Conservation (phyloP, 164 flowering plant species). For the Litsea cubeba region DNA sequence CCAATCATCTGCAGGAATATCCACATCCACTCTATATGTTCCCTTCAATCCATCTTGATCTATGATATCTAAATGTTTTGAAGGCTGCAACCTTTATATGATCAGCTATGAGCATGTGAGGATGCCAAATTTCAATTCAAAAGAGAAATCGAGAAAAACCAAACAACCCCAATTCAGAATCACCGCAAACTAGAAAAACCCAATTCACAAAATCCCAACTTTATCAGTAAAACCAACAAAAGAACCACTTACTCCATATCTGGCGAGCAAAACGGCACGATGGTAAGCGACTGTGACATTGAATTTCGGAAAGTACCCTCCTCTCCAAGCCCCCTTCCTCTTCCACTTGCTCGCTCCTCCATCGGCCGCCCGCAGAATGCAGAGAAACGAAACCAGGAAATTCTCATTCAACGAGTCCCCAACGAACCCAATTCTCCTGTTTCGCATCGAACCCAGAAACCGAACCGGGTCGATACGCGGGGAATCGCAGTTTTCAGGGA, state of each 20-base stretch:
- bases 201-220: slow-evolving; percentile 31
- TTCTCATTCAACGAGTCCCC: slow-evolving; percentile 85
- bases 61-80: slow-evolving; percentile 25
- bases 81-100: slow-evolving; percentile 83
- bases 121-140: slow-evolving; percentile 7
- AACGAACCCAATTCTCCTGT: slow-evolving; percentile 72
- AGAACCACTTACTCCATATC: slow-evolving; percentile 59
- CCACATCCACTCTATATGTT: slow-evolving; percentile 75
- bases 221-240: not conserved
- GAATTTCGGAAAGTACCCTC: slow-evolving; percentile 78
- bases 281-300: slow-evolving; percentile 96
- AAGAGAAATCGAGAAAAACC: not conserved
- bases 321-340: slow-evolving; percentile 95
- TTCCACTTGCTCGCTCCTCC: slow-evolving; percentile 79
- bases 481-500: slow-evolving; percentile 51
- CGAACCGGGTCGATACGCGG: slow-evolving; percentile 44
- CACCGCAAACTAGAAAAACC: too few species aligned
- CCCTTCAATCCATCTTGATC: slow-evolving; percentile 53
- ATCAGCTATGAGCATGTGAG: slow-evolving; percentile 52
- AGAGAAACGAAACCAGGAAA: slow-evolving; percentile 68
- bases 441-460: slow-evolving; percentile 63
- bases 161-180: too few species aligned
- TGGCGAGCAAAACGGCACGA: slow-evolving; percentile 86
- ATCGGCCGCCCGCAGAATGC: slow-evolving; percentile 66
- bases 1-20: slow-evolving; percentile 94